Percentiles rank a stretch among this genome's conserved stretches.
phyloP scores from a whole-genome alignment of 306 rosid genomes.

The Prinsepia uniflora region DNA sequence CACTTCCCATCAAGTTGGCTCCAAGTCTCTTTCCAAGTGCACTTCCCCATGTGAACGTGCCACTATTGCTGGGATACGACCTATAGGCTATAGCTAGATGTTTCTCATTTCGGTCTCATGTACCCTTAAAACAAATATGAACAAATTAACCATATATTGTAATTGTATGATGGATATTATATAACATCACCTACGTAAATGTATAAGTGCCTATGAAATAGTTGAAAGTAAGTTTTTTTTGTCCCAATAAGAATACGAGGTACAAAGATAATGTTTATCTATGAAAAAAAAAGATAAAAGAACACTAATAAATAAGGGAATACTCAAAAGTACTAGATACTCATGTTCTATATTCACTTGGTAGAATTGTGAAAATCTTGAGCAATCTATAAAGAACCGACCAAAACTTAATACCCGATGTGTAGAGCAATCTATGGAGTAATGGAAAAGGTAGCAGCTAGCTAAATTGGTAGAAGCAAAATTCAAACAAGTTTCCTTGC shows the following conservation, averaged over 20 bases:
- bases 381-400: conserved; percentile 25
- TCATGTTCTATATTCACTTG: conserved; percentile 21
- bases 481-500: conserved; percentile 24
- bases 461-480: conserved; percentile 16
- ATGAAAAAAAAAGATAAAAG: background rate
- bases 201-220: too few relatives aligned
- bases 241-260: background rate
- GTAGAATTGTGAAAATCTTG: conserved; percentile 30
- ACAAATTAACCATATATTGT: too few relatives aligned
- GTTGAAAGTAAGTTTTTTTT: too few relatives aligned
- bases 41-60: conserved; percentile 18
- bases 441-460: conserved; percentile 5
- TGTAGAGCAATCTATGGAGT: conserved; percentile 25
- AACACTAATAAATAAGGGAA: too few relatives aligned
- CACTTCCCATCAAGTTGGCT: conserved; percentile 19
- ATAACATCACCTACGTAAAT: too few relatives aligned
- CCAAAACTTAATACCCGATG: conserved; percentile 27
- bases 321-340: too few relatives aligned
- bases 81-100: background rate
- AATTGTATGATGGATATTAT: too few relatives aligned
- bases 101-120: conserved; percentile 1
- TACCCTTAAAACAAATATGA: too few relatives aligned
- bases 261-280: background rate
- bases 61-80: background rate
- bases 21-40: conserved; percentile 31